A percentile compares a stretch with the other conserved stretches of the same genome.
Conservation (phyloP, 257 asterid genomes). For the Paraleonurus japonicus region DNA sequence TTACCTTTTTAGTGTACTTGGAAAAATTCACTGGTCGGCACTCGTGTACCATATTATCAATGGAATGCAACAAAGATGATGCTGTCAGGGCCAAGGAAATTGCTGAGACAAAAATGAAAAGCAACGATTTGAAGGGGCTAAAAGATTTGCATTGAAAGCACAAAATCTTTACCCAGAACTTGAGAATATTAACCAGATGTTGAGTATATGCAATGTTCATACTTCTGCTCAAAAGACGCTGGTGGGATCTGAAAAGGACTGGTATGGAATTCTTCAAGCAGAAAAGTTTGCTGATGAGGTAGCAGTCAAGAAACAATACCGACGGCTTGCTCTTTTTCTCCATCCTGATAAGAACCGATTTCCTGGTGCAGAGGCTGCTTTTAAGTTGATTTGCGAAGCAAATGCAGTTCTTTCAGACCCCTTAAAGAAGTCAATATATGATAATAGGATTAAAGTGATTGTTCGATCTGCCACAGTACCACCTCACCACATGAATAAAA, state of each 20-base stretch:
- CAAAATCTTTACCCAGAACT: conserved; percentile 67
- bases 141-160: conserved; percentile 55
- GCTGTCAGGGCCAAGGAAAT: conserved; percentile 63
- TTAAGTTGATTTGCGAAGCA: conserved; percentile 81
- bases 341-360: conserved; percentile 91
- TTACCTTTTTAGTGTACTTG: not conserved
- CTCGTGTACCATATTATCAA: conserved; percentile 17
- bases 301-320: conserved; percentile 62
- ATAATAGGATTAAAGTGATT: conserved; percentile 38
- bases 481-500: conserved; percentile 37
- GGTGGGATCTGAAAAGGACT: conserved; percentile 67
- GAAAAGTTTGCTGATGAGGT: conserved; percentile 60
- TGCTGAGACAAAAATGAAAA: conserved; percentile 69
- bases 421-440: conserved; percentile 51
- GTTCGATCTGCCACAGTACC: conserved; percentile 42
- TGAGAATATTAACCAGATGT: conserved; percentile 68
- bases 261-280: conserved; percentile 72
- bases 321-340: conserved; percentile 73
- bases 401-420: conserved; percentile 65
- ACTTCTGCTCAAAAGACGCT: conserved; percentile 51
- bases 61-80: conserved; percentile 94
- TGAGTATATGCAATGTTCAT: conserved; percentile 75
- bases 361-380: conserved; percentile 92
- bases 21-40: conserved; percentile 7
- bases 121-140: conserved; percentile 68